Base-by-base conservation (phyloP, 306 rosid genomes). In the Alnus glutinosa region DNA sequence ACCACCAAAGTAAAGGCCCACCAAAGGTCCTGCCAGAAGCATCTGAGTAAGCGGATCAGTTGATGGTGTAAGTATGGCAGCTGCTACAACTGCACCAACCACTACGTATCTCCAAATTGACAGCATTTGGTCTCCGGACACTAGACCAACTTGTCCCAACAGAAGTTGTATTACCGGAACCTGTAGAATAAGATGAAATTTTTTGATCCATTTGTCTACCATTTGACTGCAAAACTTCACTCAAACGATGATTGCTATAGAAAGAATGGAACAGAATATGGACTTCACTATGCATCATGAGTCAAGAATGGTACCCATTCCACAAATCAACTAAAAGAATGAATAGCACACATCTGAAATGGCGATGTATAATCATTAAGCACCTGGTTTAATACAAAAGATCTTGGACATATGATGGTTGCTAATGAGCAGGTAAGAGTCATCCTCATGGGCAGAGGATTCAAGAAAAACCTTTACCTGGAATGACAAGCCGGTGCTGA, bases 401-500 rank as follows among this genome's bases (percentile, higher is more conserved):
- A 34, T 63, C 9, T 32, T 63, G 69, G 44, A 34, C 4, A 63
- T 14, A 63, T 63, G 46, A 63, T 6, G 46, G n/a, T 34, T 34
- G 70, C 70, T 63, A 63, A 34, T 49, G 28, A 15, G 36, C 9
- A 28, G 75, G 61, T 62, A 34, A 58, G 49, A 46, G n/a, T 78
- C 55, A 71, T 55, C 30, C 37, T 23, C 48, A 39, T 7, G 16
- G 49, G 63, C 47, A 72, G 74, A 49, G 74, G 55, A 70, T 2
- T 75, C 49, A 73, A 72, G 80, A 23, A 50, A n/a, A 44, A 70
- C 12, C 36, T 42, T 74, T 87, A 95, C 99, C 99, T 95, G 99
- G 90, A 95, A 95, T 79, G 99, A 95, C 85, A 95, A 83, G 84
- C 99, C 99, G 55, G 99, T 95, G 74, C 99, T 95, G 90, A 95